A percentile compares a stretch with the other conserved stretches of the same genome.
These are phyloP conservation scores for Moesziomyces sp. DNA, from an alignment of 1,284 basidiomycete species.

Conservation along the genomic window DNA sequence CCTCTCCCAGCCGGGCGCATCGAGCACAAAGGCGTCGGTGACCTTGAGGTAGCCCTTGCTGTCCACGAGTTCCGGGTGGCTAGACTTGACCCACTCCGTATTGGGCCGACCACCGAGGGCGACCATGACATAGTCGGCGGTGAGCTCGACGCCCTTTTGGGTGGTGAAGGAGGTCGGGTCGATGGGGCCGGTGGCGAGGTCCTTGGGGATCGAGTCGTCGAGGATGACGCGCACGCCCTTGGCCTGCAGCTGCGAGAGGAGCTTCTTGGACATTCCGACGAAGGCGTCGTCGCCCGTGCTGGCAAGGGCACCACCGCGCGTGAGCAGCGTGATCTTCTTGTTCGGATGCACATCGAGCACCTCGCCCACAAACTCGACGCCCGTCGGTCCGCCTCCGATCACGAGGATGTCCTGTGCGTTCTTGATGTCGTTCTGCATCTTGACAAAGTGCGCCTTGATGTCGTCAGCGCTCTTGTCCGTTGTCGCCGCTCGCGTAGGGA, in stretches of 20 bases:
- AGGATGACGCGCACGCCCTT: conserved; percentile 56
- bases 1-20: conserved; percentile 14
- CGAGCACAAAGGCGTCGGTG: conserved; percentile 47
- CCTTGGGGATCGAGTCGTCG: conserved; percentile 54
- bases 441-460: conserved; percentile 19
- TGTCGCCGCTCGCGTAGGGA: conserved; percentile 21
- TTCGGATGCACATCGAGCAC: conserved; percentile 29
- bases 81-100: conserved; percentile 61
- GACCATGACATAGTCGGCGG: conserved; percentile 70
- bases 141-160: conserved; percentile 17
- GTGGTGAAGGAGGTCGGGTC: conserved; percentile 20
- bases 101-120: conserved; percentile 69
- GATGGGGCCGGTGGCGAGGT: conserved; percentile 25
- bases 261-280: conserved; percentile 32
- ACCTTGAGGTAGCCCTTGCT: conserved; percentile 65
- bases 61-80: conserved; percentile 63
- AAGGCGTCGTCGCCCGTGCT: conserved; percentile 37
- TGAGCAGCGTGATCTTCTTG: conserved; percentile 65
- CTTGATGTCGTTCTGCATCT: conserved; percentile 32
- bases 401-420: conserved; percentile 42
- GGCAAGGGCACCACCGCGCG: conserved; percentile 42
- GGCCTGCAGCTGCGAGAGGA: conserved; percentile 63
- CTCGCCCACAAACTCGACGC: conserved; percentile 70
- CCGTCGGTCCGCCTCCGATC: conserved; percentile 68
- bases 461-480: conserved; percentile 16